Evolutionary conservation across 805 yeast species (phyloP), one percentile per base, ranked within the genome.

Genomic region (Metschnikowia chrysomelidarum): DNA sequence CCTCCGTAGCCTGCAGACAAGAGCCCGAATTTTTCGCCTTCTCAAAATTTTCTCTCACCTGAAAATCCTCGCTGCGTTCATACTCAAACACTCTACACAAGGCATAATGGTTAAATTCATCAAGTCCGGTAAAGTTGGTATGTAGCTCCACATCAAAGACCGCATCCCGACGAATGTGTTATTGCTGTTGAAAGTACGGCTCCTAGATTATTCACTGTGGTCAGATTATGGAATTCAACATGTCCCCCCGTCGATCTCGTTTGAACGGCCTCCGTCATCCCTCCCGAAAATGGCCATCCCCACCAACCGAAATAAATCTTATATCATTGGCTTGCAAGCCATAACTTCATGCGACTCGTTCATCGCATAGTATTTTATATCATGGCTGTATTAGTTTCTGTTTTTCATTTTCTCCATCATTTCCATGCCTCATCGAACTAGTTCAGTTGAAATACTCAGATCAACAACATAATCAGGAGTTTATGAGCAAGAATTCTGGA

Each of bases 41-140:
- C 50, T 45, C 50, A 47, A 47, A 47, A 43, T 36, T 43, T 47
- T 45, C 37, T 38, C 42, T 32, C 32, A 38, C 20, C 38, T 30
- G 29, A 38, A 32, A 38, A 24, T 30, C 27, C 40, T 32, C 22
- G 40, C 40, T 40, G 41, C 37, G 36, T 41, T 42, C 40, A 41
- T 34, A 46, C 44, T 43, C 43, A 35, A 40, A 47, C 44, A 43
- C 47, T 32, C 41, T 42, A 49, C 59, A 51, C 48, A 57, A 57
- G 55, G 54, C 39, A 70, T 67, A 75, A 89, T 88, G 96, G 96
- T 96, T 78, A 93, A 93, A 78, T 91, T 93, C 84, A 82, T 93
- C 77, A 93, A 91, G 80, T 86, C 98, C 73, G 97, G 97, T 82
- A 88, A 85, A 85, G 98, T 91, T 83, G 97, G 91, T 83, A 82